Conservation (phyloP, 768 basidiomycete genomes). For the Cyathus striatus region DNA sequence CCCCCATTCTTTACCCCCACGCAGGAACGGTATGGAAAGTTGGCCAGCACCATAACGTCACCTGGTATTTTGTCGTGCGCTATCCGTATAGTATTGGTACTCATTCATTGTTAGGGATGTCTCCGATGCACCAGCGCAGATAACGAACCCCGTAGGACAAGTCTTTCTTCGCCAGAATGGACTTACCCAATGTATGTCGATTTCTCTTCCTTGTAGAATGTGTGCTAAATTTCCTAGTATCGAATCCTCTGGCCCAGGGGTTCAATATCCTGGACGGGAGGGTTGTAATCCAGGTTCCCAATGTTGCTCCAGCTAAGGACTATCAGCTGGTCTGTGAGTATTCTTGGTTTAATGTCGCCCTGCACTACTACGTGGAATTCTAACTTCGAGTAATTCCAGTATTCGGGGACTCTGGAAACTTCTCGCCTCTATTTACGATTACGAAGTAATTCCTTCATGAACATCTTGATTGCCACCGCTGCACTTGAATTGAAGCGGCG, state of each 20-base stretch:
- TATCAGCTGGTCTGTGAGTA: constrained; percentile 36
- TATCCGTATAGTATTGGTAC: constrained; percentile 13
- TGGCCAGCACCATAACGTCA: constrained; percentile 29
- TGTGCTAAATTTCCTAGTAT: background rate
- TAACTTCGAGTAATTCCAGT: constrained; percentile 21
- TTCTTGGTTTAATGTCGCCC: background rate
- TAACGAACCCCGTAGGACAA: constrained; percentile 40
- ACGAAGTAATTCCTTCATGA: constrained; percentile 5
- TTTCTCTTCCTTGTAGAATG: constrained; percentile 13
- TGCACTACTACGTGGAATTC: background rate
- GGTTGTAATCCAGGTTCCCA: constrained; percentile 27
- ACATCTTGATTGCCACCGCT: background rate
- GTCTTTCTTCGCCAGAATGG: constrained; percentile 34
- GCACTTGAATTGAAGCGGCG: background rate
- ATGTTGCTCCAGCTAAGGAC: constrained; percentile 23
- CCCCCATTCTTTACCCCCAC: constrained; percentile 25
- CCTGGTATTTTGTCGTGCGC: constrained; percentile 23
- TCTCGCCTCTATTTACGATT: constrained; percentile 23
- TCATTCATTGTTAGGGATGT: constrained; percentile 26
- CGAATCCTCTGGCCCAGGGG: constrained; percentile 19
- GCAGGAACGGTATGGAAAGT: constrained; percentile 27
- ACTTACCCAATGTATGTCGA: constrained; percentile 21
- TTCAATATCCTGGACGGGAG: constrained; percentile 33
- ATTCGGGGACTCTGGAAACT: constrained; percentile 46
- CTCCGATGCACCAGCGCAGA: constrained; percentile 32